Base-by-base conservation (phyloP, 768 basidiomycete species). In the Leucosporidium yakuticum region DNA sequence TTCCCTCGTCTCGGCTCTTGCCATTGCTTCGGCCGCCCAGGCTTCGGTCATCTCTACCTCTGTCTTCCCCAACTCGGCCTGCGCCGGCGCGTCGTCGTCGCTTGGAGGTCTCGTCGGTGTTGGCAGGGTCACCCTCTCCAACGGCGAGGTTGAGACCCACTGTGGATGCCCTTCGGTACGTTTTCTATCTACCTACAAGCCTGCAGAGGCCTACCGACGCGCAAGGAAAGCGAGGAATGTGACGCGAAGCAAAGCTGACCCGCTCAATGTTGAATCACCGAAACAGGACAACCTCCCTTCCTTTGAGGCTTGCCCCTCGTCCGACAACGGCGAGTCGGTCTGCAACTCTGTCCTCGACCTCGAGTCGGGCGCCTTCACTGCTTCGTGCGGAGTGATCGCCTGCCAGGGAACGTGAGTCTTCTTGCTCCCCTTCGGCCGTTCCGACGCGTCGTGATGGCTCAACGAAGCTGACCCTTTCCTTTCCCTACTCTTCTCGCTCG, bases 281-380 rank as follows among this genome's bases (percentile, higher is more conserved):
- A 44, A 14, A 15, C 60, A 72, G 71, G 71, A 72, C 65, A 63
- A 63, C 62, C 60, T 72, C 54, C 64, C 61, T 49, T 47, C 57
- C n/a, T 72, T 72, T 39, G 60, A 63, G 55, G 48, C 59, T 17
- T 72, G 71, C 68, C 67, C 68, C 36, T 31, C 62, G n/a, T 68
- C 67, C 12, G 20, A 36, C 6, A 25, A 32, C 32, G 71, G 71
- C 31, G 50, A 64, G 39, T 50, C 67, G 1, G 65, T 69, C 36
- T 72, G 71, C 67, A 72, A 68, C 67, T 66, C 67, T n/a, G 60
- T 66, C 44, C 59, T 57, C 59, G 36, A 72, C 71, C 53, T 66
- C 62, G 59, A 68, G 29, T 55, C 67, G 1, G 62, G 53, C 27
- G 29, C 21, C 27, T 72, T 72, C 54, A 44, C 67, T 15, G 71